phyloP scores from a whole-genome alignment of 164 flowering plant genomes.

The Magnolia sinica region DNA sequence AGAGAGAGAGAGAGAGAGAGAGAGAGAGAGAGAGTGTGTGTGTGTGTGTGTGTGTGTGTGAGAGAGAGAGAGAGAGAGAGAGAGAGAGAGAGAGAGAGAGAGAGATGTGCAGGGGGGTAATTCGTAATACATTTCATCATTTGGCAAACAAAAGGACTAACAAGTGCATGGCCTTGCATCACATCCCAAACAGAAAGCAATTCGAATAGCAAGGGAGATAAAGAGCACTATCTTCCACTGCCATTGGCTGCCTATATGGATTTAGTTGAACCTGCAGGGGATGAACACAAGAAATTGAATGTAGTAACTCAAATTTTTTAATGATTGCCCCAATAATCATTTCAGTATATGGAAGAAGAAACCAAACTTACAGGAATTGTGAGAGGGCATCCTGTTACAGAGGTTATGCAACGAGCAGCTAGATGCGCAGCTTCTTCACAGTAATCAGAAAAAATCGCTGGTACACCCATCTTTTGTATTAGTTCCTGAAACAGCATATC shows the following conservation, averaged over 20 bases:
- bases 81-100: too few relatives aligned
- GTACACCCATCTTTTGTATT: conserved; percentile 55
- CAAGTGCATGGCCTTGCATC: conserved; percentile 2
- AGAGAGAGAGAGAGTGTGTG: too few relatives aligned
- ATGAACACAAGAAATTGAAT: neutral
- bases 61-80: too few relatives aligned
- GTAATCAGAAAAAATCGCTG: conserved; percentile 83
- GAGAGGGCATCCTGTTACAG: conserved; percentile 40
- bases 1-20: too few relatives aligned
- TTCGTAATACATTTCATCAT: neutral
- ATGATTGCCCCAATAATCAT: neutral
- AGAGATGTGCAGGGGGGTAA: too few relatives aligned
- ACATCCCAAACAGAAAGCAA: conserved; percentile 81
- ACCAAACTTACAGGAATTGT: conserved; percentile 46
- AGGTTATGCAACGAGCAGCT: conserved; percentile 61
- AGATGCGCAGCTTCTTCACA: conserved; percentile 94
- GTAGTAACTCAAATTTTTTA: neutral
- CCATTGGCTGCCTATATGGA: conserved; percentile 93
- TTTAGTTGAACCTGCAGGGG: conserved; percentile 73
- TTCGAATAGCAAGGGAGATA: conserved; percentile 85
- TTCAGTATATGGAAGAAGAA: neutral
- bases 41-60: too few relatives aligned
- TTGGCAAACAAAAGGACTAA: neutral
- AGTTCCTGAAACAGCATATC: conserved; percentile 48
- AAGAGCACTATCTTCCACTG: conserved; percentile 63